A percentile compares a stretch with the other conserved stretches of the same genome.
phyloP scores from a whole-genome alignment of 2,329 filamentous ascomycete species.

The Ceratocystis colombiana region DNA sequence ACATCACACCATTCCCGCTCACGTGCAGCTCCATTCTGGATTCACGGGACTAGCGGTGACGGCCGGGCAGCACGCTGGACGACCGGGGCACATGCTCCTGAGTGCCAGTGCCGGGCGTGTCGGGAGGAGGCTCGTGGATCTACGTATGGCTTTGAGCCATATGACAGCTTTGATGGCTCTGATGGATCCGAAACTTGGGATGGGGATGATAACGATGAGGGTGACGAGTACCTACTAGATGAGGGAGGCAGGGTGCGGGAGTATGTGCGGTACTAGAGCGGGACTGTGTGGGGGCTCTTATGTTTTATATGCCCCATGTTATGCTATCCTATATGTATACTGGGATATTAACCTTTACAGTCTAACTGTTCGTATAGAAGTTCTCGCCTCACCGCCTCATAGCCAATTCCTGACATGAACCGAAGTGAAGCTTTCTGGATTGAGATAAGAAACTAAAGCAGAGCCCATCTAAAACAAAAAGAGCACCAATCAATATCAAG shows the following conservation, averaged over 20 bases:
- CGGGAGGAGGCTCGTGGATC: not conserved
- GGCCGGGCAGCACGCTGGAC: no score
- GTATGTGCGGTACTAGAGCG: slow-evolving; percentile 1
- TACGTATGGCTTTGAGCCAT: not conserved
- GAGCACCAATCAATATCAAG: not conserved
- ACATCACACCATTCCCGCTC: no score
- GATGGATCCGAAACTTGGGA: not conserved
- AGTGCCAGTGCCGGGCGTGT: not conserved
- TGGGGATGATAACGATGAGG: not conserved
- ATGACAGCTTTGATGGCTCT: not conserved
- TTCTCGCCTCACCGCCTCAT: not conserved
- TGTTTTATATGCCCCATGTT: no score
- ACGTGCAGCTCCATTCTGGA: no score
- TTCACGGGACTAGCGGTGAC: no score
- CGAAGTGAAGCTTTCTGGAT: not conserved
- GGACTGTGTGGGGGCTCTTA: not conserved
- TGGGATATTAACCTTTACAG: no score
- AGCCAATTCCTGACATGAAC: not conserved
- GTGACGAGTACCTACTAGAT: slow-evolving; percentile 11
- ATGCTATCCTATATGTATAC: no score
- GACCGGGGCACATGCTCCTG: not conserved
- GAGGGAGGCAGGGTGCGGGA: slow-evolving; percentile 8
- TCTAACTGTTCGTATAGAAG: not conserved
- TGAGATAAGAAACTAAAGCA: not conserved
- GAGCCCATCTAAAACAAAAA: not conserved